These are phyloP conservation scores for Fraxinus americana DNA, from an alignment of 257 asterid species.

Conservation along the genomic window DNA sequence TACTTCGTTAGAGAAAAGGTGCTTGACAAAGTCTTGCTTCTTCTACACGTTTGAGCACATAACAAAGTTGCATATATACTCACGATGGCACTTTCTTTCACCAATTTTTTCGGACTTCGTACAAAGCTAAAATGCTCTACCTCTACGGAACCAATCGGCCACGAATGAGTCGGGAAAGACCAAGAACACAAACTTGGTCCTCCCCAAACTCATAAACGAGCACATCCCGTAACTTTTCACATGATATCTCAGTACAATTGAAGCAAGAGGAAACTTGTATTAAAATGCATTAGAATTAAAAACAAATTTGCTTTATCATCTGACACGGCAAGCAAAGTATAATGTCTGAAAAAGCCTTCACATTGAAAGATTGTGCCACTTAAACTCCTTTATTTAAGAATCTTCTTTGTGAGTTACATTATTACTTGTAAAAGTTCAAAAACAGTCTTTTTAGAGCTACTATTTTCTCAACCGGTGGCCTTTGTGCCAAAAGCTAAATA, in stretches of 20 bases:
- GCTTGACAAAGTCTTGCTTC: too few species aligned
- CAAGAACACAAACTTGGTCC: background rate
- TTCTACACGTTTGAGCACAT: too few species aligned
- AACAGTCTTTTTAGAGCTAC: background rate
- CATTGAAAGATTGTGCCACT: background rate
- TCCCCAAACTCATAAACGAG: background rate
- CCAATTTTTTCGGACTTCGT: too few species aligned
- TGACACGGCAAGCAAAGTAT: conserved; percentile 1
- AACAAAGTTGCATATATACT: too few species aligned
- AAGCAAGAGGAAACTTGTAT: background rate
- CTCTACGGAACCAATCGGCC: too few species aligned
- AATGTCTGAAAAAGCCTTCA: background rate
- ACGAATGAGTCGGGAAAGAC: too few species aligned
- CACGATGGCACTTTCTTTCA: too few species aligned
- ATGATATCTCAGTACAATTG: background rate
- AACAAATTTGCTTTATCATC: background rate
- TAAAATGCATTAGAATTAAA: background rate
- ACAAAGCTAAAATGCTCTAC: too few species aligned
- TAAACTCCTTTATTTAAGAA: background rate
- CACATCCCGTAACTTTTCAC: background rate
- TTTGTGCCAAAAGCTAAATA: background rate
- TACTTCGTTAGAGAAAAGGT: too few species aligned
- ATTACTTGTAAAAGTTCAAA: background rate
- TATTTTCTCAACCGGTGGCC: background rate
- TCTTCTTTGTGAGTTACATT: background rate